Base-by-base conservation (phyloP, 768 basidiomycete species). In the Phanerodontia chrysosporium region DNA sequence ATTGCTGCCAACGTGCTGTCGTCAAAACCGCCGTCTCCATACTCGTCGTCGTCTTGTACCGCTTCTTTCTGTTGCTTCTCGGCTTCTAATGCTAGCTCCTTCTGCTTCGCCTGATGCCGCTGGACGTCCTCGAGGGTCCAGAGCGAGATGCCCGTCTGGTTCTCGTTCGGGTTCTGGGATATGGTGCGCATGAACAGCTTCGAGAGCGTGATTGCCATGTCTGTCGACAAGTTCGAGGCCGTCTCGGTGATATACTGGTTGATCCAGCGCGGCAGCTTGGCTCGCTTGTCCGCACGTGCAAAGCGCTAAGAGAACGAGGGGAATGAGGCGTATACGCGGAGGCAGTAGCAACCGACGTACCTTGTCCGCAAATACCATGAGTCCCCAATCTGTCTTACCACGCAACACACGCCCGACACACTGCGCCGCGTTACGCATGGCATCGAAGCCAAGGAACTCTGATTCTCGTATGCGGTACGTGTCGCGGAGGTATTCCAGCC, bases 311-410 rank as follows among this genome's bases (percentile, higher is more conserved):
- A 14, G 46, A 18, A 12, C 39, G 36, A 35, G 30, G 45, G n/a
- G n/a, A n/a, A n/a, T 55, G 30, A 60, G 35, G 8, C 7, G 32
- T 21, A 22, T 25, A 10, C 6, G 24, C 48, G 25, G 28, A 25
- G 25, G 22, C 29, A 51, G 29, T 29, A 25, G 22, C 35, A 53
- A 25, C 36, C 8, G 32, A 53, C 52, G n/a, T 30, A 95, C 97
- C 84, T 96, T 97, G 74, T 99, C 97, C 0, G 97, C 97, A 71
- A 99, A 99, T 12, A 98, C 86, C 97, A 99, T 99, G 67, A 99
- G 74, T 32, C 97, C 97, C 92, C 97, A 99, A 74, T 99, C 97
- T 3, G 97, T 98, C 78, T 99, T 99, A 63, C 97, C 97, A 52
- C 97, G 86, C 71, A 99, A 73, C 27, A 96, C 97, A 64, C 97